Conservation (phyloP, 257 asterid genomes). For the Solanum pinnatisectum region DNA sequence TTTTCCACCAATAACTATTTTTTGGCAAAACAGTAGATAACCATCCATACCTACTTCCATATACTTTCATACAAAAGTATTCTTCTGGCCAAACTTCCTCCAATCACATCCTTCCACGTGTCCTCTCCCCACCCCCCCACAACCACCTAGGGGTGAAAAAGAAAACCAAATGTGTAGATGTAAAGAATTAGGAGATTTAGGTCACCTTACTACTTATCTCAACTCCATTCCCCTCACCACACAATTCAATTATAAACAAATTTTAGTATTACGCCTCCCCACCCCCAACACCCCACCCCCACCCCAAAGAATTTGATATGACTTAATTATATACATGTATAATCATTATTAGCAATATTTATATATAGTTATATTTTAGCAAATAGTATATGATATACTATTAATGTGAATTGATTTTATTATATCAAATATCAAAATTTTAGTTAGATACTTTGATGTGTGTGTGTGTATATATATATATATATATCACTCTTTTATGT, state of each 20-base stretch:
- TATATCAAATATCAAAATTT: neutral
- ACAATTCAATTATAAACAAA: neutral
- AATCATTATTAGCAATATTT: neutral
- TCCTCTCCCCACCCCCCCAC: neutral
- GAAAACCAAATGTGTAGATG: neutral
- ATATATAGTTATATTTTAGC: neutral
- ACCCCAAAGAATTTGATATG: neutral
- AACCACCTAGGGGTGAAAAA: neutral
- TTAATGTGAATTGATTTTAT: neutral
- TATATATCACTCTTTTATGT: neutral
- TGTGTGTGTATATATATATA: neutral
- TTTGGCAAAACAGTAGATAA: slow-evolving; percentile 22
- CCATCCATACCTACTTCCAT: slow-evolving; percentile 21
- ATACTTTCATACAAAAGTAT: neutral
- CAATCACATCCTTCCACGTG: slow-evolving; percentile 1
- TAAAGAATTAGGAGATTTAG: slow-evolving; percentile 10
- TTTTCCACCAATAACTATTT: neutral
- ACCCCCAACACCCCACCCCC: neutral
- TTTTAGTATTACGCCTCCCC: neutral
- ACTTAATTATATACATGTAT: neutral
- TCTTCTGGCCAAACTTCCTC: neutral
- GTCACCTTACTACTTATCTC: slow-evolving; percentile 23
- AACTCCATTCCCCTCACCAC: neutral
- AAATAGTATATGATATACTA: neutral
- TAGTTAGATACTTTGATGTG: neutral